Evolutionary conservation across 306 rosid genomes (phyloP), one percentile per base, ranked within the genome.

Genomic region (Vigna reflexopilosa): DNA sequence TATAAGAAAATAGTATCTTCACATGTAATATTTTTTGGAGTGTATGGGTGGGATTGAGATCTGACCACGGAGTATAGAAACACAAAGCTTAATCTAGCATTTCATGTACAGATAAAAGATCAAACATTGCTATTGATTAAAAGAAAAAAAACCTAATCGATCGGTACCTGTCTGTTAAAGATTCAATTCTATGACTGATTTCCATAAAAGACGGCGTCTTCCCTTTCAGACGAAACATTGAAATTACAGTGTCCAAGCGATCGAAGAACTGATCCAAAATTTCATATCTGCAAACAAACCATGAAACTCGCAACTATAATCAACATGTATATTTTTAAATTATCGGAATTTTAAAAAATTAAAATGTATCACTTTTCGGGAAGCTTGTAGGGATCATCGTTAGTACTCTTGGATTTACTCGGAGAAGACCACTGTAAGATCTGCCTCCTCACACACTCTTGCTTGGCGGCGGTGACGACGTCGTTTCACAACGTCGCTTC

Each of bases 141-240:
- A 24, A 45, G 28, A 3, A 26, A 38, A 51, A 38, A 16, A 36
- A 8, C 4, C 11, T 59, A 26, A 3, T 9, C 1, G 4, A 61
- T 1, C 3, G 32, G 19, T 86, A 94, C 98, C 97, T 87, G 52
- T 88, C 97, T 24, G 89, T 85, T 34, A 90, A 87, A 51, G 70
- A 70, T 82, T 92, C 93, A 19, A 94, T 77, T 20, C 72, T 72
- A 8, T 79, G 84, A 83, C 83, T 67, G 26, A 94, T 72, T 19
- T 85, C 83, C 1, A 82, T 44, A 52, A 92, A 94, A 22, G 81
- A 80, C 0, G 91, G 38, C 15, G 62, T 61, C n/a, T 62, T 67
- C 5, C 90, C 83, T 83, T 80, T 90, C 74, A 81, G 51, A 14
- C 80, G 83, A 70, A 83, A 55, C 66, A 93, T 72, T 28, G 87